Percentiles rank a stretch among this genome's conserved stretches.
These are phyloP conservation scores for Ganoderma meredithae DNA, from an alignment of 1,284 basidiomycete species.

Conservation along the genomic window DNA sequence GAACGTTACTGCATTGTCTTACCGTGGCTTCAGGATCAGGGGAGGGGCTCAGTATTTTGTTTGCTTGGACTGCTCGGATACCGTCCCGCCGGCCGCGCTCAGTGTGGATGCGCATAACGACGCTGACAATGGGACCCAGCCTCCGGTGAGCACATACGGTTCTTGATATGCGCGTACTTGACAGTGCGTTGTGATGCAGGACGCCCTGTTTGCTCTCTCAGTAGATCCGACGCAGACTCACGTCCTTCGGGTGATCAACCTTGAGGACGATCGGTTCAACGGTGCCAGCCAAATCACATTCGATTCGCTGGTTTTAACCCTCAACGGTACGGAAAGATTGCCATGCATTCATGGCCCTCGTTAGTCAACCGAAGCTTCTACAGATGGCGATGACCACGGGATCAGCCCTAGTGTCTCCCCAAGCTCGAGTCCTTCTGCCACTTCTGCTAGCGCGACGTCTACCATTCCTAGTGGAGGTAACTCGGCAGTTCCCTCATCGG, in stretches of 20 bases:
- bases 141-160: constrained; percentile 23
- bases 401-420: background rate
- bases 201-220: constrained; percentile 37
- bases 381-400: background rate
- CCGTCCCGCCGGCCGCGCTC: background rate
- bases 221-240: constrained; percentile 41
- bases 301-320: constrained; percentile 37
- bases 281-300: constrained; percentile 42
- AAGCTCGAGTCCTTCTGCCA: background rate
- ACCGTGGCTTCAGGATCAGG: constrained; percentile 31
- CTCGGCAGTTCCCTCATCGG: background rate
- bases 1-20: constrained; percentile 33
- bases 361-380: background rate
- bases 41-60: constrained; percentile 32
- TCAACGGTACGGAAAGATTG: constrained; percentile 26
- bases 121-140: constrained; percentile 27
- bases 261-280: constrained; percentile 36
- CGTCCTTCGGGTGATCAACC: constrained; percentile 41
- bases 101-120: constrained; percentile 32
- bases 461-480: background rate
- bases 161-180: background rate
- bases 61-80: constrained; percentile 33
- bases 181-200: constrained; percentile 17
- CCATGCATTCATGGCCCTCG: background rate
- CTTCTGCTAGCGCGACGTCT: background rate